phyloP scores from a whole-genome alignment of 2,329 filamentous ascomycete genomes.

The Hymenoscyphus albidus region DNA sequence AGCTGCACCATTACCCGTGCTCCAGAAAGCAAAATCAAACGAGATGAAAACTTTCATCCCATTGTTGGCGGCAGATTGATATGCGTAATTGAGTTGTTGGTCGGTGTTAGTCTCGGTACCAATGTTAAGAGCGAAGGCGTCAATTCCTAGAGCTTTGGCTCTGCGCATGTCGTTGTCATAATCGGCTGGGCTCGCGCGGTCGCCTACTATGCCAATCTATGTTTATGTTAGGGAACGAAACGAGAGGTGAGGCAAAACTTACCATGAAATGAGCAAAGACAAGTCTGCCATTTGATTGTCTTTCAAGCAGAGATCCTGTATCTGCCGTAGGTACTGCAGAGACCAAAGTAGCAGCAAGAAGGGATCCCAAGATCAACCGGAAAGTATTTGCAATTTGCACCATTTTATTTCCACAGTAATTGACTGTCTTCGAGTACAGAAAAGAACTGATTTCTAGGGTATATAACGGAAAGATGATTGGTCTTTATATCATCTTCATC shows the following conservation, averaged over 20 bases:
- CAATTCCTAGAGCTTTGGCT: constrained; percentile 34
- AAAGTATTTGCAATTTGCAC: background rate
- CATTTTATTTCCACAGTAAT: background rate
- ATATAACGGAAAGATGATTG: background rate
- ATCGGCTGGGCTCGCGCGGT: constrained; percentile 19
- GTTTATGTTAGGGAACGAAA: background rate
- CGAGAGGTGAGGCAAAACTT: background rate
- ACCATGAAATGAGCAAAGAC: constrained; percentile 27
- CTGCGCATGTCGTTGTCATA: constrained; percentile 23
- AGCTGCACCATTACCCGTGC: background rate
- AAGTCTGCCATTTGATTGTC: constrained; percentile 9
- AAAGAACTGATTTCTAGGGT: background rate
- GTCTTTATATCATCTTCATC: background rate
- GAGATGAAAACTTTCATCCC: constrained; percentile 36
- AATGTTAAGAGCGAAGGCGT: constrained; percentile 37
- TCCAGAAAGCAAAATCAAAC: constrained; percentile 32
- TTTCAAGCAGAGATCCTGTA: background rate
- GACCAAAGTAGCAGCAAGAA: background rate
- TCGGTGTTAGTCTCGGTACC: constrained; percentile 32
- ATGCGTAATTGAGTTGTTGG: constrained; percentile 32
- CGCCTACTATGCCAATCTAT: constrained; percentile 25
- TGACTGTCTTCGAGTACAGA: background rate
- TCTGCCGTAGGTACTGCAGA: background rate
- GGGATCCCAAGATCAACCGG: background rate
- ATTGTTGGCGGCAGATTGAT: constrained; percentile 27